Evolutionary conservation across 495 filamentous ascomycete genomes (phyloP).

Genomic region (Penicillium simplicissimum): DNA sequence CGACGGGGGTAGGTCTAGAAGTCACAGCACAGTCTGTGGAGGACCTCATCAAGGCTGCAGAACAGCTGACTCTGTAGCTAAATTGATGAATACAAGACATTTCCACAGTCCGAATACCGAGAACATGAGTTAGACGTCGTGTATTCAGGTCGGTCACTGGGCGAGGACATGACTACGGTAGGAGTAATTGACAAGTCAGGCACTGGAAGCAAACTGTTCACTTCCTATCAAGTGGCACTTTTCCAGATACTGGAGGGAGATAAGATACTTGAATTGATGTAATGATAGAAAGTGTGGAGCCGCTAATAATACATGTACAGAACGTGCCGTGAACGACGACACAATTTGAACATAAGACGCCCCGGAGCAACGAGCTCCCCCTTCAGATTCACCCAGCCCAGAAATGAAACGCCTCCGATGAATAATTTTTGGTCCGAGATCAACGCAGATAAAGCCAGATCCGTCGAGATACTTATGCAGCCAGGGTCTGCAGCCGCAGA

Average conservation of each 20-base stretch:
- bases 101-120: not conserved
- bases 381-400: not conserved
- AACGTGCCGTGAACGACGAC: not conserved
- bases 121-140: not conserved
- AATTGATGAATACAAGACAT: not conserved
- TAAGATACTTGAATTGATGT: not conserved
- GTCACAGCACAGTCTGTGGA: not conserved
- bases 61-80: not conserved
- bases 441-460: conserved; percentile 2
- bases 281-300: conserved; percentile 1
- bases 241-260: no score
- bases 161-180: not conserved
- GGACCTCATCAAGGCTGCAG: not conserved
- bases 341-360: not conserved
- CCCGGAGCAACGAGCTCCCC: not conserved
- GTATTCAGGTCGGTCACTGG: not conserved
- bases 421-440: conserved; percentile 6
- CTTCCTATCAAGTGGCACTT: no score
- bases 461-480: conserved; percentile 12
- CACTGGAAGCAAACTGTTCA: not conserved
- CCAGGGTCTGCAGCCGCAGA: conserved; percentile 37
- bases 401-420: conserved; percentile 9
- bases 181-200: not conserved
- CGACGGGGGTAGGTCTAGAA: not conserved
- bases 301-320: conserved; percentile 19